phyloP scores from a whole-genome alignment of 1,139 yeast genomes.

The Yamadazyma diospyri region DNA sequence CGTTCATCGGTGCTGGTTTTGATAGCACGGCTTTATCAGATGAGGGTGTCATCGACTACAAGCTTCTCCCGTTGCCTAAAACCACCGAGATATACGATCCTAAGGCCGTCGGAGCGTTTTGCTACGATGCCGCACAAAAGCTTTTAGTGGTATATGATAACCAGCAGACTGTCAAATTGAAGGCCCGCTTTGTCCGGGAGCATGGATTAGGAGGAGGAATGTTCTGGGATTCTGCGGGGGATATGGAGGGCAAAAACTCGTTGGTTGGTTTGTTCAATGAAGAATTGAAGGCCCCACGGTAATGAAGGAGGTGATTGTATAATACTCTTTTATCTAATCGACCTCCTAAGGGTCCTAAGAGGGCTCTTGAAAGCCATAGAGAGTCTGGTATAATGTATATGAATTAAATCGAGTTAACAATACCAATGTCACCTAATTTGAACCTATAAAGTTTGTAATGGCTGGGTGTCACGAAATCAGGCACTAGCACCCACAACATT shows the following conservation, averaged over 20 bases:
- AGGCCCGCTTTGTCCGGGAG: conserved; percentile 55
- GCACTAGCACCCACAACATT: too few species aligned
- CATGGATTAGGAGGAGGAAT: conserved; percentile 73
- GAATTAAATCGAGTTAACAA: too few species aligned
- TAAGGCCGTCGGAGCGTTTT: conserved; percentile 54
- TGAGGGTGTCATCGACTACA: conserved; percentile 53
- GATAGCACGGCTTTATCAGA: conserved; percentile 23
- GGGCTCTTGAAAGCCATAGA: too few species aligned
- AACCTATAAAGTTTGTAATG: too few species aligned
- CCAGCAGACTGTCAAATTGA: conserved; percentile 45
- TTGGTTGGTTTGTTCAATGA: conserved; percentile 13
- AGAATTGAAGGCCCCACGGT: too few species aligned
- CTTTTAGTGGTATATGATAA: conserved; percentile 28
- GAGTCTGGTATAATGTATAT: too few species aligned
- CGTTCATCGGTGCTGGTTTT: conserved; percentile 42
- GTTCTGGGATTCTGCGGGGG: conserved; percentile 95
- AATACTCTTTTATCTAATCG: too few species aligned
- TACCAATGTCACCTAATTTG: too few species aligned
- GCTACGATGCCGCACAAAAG: conserved; percentile 44
- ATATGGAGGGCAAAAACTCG: conserved; percentile 25
- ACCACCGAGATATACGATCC: conserved; percentile 49
- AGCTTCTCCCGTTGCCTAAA: conserved; percentile 53
- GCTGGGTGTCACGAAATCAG: too few species aligned
- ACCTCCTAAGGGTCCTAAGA: too few species aligned
- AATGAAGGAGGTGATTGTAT: too few species aligned